Base-by-base conservation (phyloP, 2,329 filamentous ascomycete species). In the Aspergillus latus region DNA sequence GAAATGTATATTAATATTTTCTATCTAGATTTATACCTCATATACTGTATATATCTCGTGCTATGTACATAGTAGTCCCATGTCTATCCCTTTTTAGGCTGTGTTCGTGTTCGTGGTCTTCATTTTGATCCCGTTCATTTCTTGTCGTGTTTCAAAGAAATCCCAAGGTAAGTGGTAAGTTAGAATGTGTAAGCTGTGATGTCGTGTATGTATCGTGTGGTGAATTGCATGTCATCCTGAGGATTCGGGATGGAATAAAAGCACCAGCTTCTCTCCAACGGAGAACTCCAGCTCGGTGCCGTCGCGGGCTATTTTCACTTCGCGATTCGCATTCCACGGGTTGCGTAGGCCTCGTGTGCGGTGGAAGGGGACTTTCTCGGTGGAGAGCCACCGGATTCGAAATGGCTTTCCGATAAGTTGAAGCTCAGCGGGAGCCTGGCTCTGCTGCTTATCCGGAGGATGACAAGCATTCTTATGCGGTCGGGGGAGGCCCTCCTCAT, bases 241-340 rank as follows among this genome's bases (percentile, higher is more conserved):
- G n/a, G 63, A 49, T 39, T 67, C 62, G 15, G 81, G 77, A 64
- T 90, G 88, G 72, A 97, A 97, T 66, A 97, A 82, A 44, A 86
- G 85, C 60, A 95, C 80, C 52, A 97, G 77, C 65, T 85, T 85
- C 65, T 85, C 84, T 4, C 92, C 93, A 44, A 96, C 84, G 30
- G 80, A 84, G 29, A 92, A 89, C 73, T 97, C 93, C 52, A 97
- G 78, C 72, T 97, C 93, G 0, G 93, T 97, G 1, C 93, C 93
- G 66, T 97, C 93, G 66, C 93, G 83, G 26, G 93, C 93, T 68
- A 97, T 96, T 74, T 97, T 97, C 60, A 97, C 90, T 69, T 97
- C 93, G 51, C 93, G 81, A 68, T 97, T 96, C 4, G 90, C 89
- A 72, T 97, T 97, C 90, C 92, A 96, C 0, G 91, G 89, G 69